These are phyloP conservation scores for Entonaema liquescens DNA, from an alignment of 495 filamentous ascomycete species.

Conservation along the genomic window DNA sequence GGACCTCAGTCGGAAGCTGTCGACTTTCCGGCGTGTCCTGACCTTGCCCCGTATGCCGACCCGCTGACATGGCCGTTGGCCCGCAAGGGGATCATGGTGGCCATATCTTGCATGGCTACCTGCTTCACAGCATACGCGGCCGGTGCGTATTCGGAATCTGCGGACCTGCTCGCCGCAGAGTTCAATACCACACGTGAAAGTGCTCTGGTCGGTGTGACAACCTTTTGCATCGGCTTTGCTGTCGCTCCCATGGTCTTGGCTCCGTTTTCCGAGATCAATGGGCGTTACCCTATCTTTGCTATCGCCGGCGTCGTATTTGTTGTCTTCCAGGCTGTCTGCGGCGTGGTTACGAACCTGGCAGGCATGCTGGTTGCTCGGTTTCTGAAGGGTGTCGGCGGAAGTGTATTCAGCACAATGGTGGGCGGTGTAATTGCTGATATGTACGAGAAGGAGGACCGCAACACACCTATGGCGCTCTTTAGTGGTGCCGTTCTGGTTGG, in stretches of 20 bases:
- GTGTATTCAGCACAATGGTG: constrained; percentile 91
- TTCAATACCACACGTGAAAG: constrained; percentile 71
- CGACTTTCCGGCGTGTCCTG: constrained; percentile 64
- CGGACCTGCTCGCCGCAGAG: constrained; percentile 67
- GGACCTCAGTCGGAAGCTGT: constrained; percentile 31
- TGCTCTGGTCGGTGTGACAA: constrained; percentile 79
- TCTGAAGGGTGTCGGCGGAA: constrained; percentile 76
- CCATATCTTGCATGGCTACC: constrained; percentile 78
- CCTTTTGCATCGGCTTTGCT: constrained; percentile 84
- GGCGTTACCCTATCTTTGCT: constrained; percentile 82
- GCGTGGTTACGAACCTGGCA: constrained; percentile 72
- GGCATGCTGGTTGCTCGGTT: constrained; percentile 83
- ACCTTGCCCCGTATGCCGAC: constrained; percentile 71
- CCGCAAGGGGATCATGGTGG: constrained; percentile 77
- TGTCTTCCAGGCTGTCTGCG: constrained; percentile 77
- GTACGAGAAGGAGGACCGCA: constrained; percentile 79
- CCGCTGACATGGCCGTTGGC: constrained; percentile 77
- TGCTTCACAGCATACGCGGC: constrained; percentile 82
- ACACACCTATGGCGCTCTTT: constrained; percentile 91
- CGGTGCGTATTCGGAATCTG: constrained; percentile 78
- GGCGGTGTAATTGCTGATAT: constrained; percentile 92
- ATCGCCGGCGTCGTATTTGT: constrained; percentile 71
- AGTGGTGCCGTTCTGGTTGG: constrained; percentile 78
- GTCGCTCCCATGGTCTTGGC: constrained; percentile 90
- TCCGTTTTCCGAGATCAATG: constrained; percentile 89